Base-by-base conservation (phyloP, 1,139 yeast species). In the Yamadazyma atlantica region DNA sequence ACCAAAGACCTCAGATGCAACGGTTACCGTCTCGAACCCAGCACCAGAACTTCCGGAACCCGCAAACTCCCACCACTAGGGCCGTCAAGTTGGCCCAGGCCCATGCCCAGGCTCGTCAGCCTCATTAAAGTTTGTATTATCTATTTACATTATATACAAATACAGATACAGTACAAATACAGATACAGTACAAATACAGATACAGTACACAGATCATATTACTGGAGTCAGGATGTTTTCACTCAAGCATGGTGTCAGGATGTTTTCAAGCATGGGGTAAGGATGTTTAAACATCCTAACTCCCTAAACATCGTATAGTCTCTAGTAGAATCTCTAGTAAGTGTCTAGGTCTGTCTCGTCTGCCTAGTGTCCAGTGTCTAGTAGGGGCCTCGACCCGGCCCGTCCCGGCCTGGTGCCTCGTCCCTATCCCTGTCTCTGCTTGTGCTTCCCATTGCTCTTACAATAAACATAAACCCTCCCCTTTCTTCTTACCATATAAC, bases 391-490 rank as follows among this genome's bases (percentile, higher is more conserved):
- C n/a, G n/a, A n/a, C n/a, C n/a, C n/a, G n/a, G n/a, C n/a, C n/a
- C n/a, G n/a, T n/a, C n/a, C n/a, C n/a, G n/a, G n/a, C n/a, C n/a
- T n/a, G n/a, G n/a, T n/a, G n/a, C n/a, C n/a, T n/a, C n/a, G n/a
- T n/a, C 22, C 22, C 12, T 23, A 23, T 7, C 96, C 96, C 66
- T 90, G 97, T 66, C 97, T 87, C 64, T 92, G 98, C 67, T 92
- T 92, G 65, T 92, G 98, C 64, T 88, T 88, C 46, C 90, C 89
- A 61, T 89, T 88, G 33, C 92, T 72, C 61, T 90, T 90, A 71
- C 97, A 92, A 60, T 86, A 85, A 29, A 90, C 96, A 51, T 86
- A 89, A 17, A 89, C 94, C 55, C 95, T 75, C 26, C 97, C 97
- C 66, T 89, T 90, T 66, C 97, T 82, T 65, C 94, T 84, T 12